phyloP scores from a whole-genome alignment of 2,329 filamentous ascomycete genomes.

The Fusarium torulosum region DNA sequence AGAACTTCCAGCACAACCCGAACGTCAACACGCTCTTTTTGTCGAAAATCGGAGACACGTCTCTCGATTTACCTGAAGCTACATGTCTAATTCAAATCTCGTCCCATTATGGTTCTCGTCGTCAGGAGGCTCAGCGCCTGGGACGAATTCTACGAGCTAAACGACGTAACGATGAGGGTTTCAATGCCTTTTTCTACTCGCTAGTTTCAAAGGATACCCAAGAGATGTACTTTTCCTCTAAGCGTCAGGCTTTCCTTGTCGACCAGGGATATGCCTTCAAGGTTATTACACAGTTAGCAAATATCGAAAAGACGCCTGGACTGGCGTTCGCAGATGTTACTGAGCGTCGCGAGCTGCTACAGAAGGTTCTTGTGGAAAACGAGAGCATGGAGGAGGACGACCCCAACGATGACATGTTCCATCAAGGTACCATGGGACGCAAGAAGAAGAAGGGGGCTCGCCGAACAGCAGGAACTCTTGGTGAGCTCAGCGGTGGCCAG shows the following conservation, averaged over 20 bases:
- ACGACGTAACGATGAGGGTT: slow-evolving; percentile 95
- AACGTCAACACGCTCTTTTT: slow-evolving; percentile 92
- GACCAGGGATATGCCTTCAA: slow-evolving; percentile 99
- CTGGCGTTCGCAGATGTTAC: slow-evolving; percentile 83
- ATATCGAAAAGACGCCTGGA: slow-evolving; percentile 85
- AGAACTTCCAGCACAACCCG: slow-evolving; percentile 95
- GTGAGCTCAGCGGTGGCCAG: slow-evolving; percentile 89
- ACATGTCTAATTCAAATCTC: slow-evolving; percentile 98
- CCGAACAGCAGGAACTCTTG: slow-evolving; percentile 86
- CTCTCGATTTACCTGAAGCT: slow-evolving; percentile 95
- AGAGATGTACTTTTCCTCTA: slow-evolving; percentile 98
- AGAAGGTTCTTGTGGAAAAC: slow-evolving; percentile 89
- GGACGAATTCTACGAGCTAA: slow-evolving; percentile 96
- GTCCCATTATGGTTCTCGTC: slow-evolving; percentile 94
- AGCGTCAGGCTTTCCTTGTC: slow-evolving; percentile 95
- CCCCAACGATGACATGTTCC: slow-evolving; percentile 62
- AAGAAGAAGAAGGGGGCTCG: slow-evolving; percentile 71
- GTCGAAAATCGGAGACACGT: slow-evolving; percentile 98
- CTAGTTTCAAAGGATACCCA: slow-evolving; percentile 97
- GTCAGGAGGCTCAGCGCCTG: slow-evolving; percentile 94
- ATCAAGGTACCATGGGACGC: slow-evolving; percentile 60
- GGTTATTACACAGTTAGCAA: slow-evolving; percentile 94
- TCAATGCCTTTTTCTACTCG: slow-evolving; percentile 99
- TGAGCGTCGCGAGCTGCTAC: slow-evolving; percentile 86
- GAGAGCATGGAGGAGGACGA: slow-evolving; percentile 81